Evolutionary conservation across 352 stramenopile species (phyloP), one percentile per base, ranked within the genome.

Genomic region (Globisporangium viniferum): DNA sequence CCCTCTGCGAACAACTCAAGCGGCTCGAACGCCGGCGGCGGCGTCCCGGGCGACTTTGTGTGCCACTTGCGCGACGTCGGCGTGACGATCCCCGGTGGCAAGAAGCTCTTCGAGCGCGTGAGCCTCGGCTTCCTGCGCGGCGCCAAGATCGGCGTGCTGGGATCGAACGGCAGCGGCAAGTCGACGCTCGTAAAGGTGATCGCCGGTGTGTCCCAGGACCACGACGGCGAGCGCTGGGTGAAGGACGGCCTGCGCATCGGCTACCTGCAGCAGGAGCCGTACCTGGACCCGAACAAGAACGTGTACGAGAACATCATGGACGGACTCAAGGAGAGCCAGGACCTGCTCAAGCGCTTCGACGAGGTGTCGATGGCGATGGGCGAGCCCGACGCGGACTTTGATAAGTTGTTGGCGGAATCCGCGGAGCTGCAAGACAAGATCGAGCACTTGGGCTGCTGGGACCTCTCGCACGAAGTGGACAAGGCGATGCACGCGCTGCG

Each of bases 151-250:
- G 97, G 96, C 15, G 82, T 99, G 12, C 81, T 99, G 0, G 96
- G 97, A 15, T 72, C 96, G 4, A 99, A 99, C 74, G 97, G 97
- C 60, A 97, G 75, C 46, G 94, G 94, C 64, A 99, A 98, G 73
- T 98, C 93, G 36, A 99, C 97, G 44, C 80, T 99, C 15, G 81
- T 99, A 12, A 99, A 99, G 80, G 86, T 99, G 20, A 92, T 99
- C 70, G 91, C 90, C 3, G 95, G 97, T 24, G 95, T 98, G 15
- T 77, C 73, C 64, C 82, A 73, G 12, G 88, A 97, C 70, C 94
- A 90, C 66, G 89, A 97, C 67, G 91, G 91, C 29, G 88, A 96
- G 72, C 78, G 91, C 12, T 97, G 90, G 91, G 79, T 92, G 44
- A 94, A 96, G 66, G 81, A 89, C 44, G 90, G 86, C 12, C 64